Evolutionary conservation across 2,329 filamentous ascomycete genomes (phyloP).

Genomic region (Fusarium subtropicale): DNA sequence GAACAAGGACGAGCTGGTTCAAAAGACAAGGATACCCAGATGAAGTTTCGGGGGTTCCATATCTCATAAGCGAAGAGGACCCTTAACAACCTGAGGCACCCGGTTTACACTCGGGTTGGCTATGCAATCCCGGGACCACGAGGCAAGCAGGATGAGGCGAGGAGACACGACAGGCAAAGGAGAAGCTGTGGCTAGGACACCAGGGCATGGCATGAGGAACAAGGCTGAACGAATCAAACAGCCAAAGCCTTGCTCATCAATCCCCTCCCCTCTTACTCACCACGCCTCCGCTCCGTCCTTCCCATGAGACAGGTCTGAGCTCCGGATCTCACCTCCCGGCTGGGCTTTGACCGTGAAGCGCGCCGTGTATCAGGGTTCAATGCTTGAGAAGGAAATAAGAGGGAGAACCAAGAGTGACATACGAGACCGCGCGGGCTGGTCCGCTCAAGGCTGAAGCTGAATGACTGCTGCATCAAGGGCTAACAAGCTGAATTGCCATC

Average conservation of each 20-base stretch:
- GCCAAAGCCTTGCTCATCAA: constrained; percentile 38
- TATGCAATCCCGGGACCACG: constrained; percentile 43
- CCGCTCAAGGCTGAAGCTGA: constrained; percentile 42
- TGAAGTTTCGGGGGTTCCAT: constrained; percentile 26
- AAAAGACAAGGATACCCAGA: constrained; percentile 26
- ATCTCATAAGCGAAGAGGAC: constrained; percentile 28
- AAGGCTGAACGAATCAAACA: constrained; percentile 46
- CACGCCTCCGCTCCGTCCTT: constrained; percentile 29
- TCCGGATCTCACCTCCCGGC: constrained; percentile 38
- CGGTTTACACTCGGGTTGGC: constrained; percentile 25
- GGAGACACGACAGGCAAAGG: constrained; percentile 33
- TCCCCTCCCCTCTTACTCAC: constrained; percentile 31
- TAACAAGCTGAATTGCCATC: constrained; percentile 37
- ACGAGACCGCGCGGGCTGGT: constrained; percentile 28
- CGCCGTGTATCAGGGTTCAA: constrained; percentile 30
- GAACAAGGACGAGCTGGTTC: constrained; percentile 20
- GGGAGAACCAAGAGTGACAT: constrained; percentile 11
- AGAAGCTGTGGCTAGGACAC: constrained; percentile 28
- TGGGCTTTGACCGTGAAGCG: constrained; percentile 36
- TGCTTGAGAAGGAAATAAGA: constrained; percentile 14
- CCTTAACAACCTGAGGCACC: constrained; percentile 28
- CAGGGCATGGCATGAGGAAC: constrained; percentile 29
- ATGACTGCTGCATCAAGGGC: constrained; percentile 32
- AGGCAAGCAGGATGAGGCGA: constrained; percentile 43
- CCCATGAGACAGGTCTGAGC: constrained; percentile 34